phyloP scores from a whole-genome alignment of 768 basidiomycete genomes.

The Pleurotus djamor region DNA sequence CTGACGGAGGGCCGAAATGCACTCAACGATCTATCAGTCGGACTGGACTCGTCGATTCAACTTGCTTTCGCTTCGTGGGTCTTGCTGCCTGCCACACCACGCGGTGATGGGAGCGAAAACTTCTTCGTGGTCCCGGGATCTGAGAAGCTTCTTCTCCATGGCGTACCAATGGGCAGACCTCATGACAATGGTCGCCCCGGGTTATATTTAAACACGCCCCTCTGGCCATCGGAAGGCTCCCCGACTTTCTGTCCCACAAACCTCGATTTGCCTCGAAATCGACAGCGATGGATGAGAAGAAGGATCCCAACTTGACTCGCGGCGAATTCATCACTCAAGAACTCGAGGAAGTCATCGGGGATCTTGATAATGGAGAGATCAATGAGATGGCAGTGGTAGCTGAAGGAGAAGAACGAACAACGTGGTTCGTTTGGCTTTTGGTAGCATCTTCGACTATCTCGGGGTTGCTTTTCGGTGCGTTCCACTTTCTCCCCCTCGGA shows the following conservation, averaged over 20 bases:
- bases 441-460: conserved; percentile 75
- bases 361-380: conserved; percentile 48
- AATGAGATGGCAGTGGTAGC: conserved; percentile 58
- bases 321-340: not conserved
- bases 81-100: not conserved
- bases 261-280: not conserved
- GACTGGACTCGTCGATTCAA: too few species aligned
- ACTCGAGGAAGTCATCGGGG: conserved; percentile 15
- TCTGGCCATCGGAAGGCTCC: not conserved
- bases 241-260: not conserved
- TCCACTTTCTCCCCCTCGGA: not conserved
- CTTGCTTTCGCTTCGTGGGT: too few species aligned
- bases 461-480: conserved; percentile 71
- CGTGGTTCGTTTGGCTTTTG: conserved; percentile 77
- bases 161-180: not conserved
- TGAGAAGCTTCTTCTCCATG: conserved; percentile 4
- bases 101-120: not conserved
- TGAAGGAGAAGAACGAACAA: conserved; percentile 65
- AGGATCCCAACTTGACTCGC: not conserved
- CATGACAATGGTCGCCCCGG: not conserved
- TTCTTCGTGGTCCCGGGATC: not conserved
- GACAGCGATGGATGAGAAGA: not conserved
- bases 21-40: too few species aligned
- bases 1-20: too few species aligned
- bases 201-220: conserved; percentile 4